Evolutionary conservation across 805 yeast genomes (phyloP).

Genomic region (Wickerhamiella nectarea): DNA sequence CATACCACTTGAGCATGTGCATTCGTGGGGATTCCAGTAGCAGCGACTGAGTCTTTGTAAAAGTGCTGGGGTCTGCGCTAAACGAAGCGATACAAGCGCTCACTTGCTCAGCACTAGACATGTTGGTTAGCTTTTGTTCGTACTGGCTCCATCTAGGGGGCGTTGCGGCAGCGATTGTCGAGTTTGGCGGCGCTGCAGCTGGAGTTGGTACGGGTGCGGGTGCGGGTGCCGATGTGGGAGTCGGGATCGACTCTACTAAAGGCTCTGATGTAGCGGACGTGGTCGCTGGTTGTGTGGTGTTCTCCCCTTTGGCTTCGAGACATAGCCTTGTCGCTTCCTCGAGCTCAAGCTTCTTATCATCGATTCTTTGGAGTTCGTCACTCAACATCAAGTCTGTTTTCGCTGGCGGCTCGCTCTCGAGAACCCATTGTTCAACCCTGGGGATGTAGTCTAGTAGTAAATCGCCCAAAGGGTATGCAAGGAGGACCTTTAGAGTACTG

Average conservation of each 20-base stretch:
- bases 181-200: neutral
- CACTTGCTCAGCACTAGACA: neutral
- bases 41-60: neutral
- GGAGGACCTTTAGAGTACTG: neutral
- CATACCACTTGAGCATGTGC: constrained; percentile 5
- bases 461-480: neutral
- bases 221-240: too few species aligned
- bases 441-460: neutral
- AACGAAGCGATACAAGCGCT: neutral
- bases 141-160: constrained; percentile 5
- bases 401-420: neutral
- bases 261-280: too few species aligned
- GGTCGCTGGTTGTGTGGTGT: too few species aligned
- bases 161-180: too few species aligned
- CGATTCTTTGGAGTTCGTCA: neutral
- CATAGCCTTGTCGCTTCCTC: neutral
- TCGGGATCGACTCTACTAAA: too few species aligned
- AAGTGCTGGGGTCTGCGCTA: neutral
- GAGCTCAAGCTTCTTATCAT: neutral
- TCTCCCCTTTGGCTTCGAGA: neutral
- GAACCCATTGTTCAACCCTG: neutral
- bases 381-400: neutral
- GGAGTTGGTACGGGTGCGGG: neutral
- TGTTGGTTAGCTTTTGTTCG: constrained; percentile 1
- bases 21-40: neutral